Percentiles rank a stretch among this genome's conserved stretches.
phyloP scores from a whole-genome alignment of 2,329 filamentous ascomycete species.

The Ophioceras dolichostomum region DNA sequence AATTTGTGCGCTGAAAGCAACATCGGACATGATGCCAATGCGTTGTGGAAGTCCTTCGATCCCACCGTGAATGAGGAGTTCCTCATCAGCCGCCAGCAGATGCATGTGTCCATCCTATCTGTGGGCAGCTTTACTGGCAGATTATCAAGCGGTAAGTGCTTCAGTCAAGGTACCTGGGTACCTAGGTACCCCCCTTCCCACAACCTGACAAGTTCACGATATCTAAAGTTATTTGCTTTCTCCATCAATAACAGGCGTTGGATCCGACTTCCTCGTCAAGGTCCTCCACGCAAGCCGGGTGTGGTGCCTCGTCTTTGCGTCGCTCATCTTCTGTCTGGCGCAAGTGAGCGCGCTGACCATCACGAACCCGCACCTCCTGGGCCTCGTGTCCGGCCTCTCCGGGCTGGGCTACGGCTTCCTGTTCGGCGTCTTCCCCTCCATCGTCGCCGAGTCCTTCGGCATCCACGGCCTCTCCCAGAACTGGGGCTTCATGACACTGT shows the following conservation, averaged over 20 bases:
- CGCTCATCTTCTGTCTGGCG: constrained; percentile 64
- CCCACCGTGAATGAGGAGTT: constrained; percentile 58
- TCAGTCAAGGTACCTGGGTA: too few relatives aligned
- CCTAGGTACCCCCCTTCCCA: too few relatives aligned
- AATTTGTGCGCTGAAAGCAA: constrained; percentile 57
- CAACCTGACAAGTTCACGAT: too few relatives aligned
- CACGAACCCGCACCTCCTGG: constrained; percentile 63
- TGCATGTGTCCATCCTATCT: constrained; percentile 92
- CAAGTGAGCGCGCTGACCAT: constrained; percentile 68
- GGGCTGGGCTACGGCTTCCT: constrained; percentile 87
- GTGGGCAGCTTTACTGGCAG: constrained; percentile 76
- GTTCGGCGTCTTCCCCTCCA: constrained; percentile 86
- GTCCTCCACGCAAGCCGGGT: constrained; percentile 67
- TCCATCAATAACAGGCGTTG: constrained; percentile 63
- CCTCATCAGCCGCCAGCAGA: constrained; percentile 69
- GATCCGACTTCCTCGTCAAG: constrained; percentile 83
- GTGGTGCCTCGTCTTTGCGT: constrained; percentile 79
- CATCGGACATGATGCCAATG: constrained; percentile 81
- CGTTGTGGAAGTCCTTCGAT: constrained; percentile 81
- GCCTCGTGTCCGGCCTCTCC: constrained; percentile 68
- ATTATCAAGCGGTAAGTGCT: constrained; percentile 56
- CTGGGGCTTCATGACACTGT: constrained; percentile 90
- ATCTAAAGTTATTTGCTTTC: too few relatives aligned
- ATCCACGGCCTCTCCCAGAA: constrained; percentile 84
- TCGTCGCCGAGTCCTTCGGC: constrained; percentile 83